phyloP scores from a whole-genome alignment of 23 red algal genomes.

The Porphyridium purpureum region DNA sequence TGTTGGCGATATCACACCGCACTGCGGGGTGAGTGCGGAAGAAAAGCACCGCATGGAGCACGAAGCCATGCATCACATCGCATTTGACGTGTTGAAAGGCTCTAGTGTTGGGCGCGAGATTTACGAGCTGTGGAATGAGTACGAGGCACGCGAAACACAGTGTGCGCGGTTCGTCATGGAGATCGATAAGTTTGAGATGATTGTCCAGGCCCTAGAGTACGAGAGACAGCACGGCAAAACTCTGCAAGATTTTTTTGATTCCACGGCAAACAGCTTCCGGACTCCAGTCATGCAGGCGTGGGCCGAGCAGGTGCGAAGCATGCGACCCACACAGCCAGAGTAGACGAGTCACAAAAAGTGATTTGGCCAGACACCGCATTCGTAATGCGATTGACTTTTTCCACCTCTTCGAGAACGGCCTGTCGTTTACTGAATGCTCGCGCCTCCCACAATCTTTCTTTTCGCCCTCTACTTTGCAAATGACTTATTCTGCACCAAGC shows the following conservation, averaged over 20 bases:
- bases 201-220: conserved; percentile 82
- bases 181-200: conserved; percentile 96
- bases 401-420: too few species aligned
- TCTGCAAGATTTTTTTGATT: conserved; percentile 39
- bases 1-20: conserved; percentile 83
- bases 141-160: conserved; percentile 36
- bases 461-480: too few species aligned
- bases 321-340: too few species aligned
- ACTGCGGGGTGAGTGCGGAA: conserved; percentile 34
- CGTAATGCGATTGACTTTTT: too few species aligned
- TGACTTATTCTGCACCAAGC: conserved; percentile 62
- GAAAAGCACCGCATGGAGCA: conserved; percentile 60
- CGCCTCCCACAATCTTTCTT: too few species aligned
- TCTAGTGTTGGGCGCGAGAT: conserved; percentile 17
- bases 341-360: too few species aligned
- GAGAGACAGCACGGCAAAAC: conserved; percentile 20
- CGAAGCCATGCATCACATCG: conserved; percentile 63
- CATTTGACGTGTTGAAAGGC: conserved; percentile 24
- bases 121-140: conserved; percentile 72
- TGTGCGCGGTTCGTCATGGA: conserved; percentile 65
- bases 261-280: conserved; percentile 18
- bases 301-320: not conserved
- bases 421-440: too few species aligned
- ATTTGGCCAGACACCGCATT: too few species aligned
- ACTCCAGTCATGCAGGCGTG: not conserved